Conservation (phyloP, 2,329 filamentous ascomycete genomes). For the Arthrobotrys sinensis region DNA sequence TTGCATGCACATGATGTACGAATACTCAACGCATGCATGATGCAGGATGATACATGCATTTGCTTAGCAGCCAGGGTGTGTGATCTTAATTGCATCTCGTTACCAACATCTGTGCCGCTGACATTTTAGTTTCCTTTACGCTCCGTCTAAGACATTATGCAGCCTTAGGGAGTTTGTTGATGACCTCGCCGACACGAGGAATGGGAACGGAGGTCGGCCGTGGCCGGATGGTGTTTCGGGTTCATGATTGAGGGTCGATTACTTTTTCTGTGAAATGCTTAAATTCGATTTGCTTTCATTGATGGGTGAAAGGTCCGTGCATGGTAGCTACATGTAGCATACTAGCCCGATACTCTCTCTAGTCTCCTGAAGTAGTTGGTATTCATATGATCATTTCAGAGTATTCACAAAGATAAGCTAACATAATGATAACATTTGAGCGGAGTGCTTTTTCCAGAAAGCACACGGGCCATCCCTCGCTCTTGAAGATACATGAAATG, state of each 20-base stretch:
- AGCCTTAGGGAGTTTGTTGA: slow-evolving; percentile 6
- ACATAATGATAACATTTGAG: not conserved
- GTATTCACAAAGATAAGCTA: slow-evolving; percentile 7
- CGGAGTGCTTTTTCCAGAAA: slow-evolving; percentile 33
- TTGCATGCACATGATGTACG: not conserved
- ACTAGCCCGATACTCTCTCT: not conserved
- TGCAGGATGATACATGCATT: not conserved
- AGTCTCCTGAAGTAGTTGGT: slow-evolving; percentile 1
- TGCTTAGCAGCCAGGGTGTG: not conserved
- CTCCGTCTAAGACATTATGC: slow-evolving; percentile 13
- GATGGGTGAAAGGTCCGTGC: not conserved
- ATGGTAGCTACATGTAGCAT: not conserved
- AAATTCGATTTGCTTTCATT: not conserved
- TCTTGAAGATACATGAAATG: slow-evolving; percentile 1
- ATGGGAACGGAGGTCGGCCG: not conserved
- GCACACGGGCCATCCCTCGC: not conserved
- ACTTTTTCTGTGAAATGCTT: not conserved
- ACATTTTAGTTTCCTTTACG: not conserved
- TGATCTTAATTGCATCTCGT: slow-evolving; percentile 3
- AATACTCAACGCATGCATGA: not conserved
- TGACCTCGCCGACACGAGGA: not conserved
- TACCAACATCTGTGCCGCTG: slow-evolving; percentile 20
- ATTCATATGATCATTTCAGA: slow-evolving; percentile 16
- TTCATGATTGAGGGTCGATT: not conserved
- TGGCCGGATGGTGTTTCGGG: too few species aligned